Conservation (phyloP, 768 basidiomycete species). For the Austroboletus festivus region DNA sequence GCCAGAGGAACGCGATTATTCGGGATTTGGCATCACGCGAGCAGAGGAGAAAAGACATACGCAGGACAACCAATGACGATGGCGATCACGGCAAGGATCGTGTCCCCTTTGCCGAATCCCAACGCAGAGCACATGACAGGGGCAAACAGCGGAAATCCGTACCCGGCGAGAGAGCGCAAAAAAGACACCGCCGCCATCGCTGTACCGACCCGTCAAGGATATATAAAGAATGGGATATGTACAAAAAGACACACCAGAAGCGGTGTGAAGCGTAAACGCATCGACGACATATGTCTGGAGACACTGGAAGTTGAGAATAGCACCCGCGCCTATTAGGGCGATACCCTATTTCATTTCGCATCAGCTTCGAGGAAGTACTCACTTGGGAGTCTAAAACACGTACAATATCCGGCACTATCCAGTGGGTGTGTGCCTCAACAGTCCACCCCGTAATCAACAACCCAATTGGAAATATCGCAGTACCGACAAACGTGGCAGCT, state of each 20-base stretch:
- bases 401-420: slow-evolving; percentile 72
- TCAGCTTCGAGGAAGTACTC: neutral
- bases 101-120: slow-evolving; percentile 69
- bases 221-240: too few species aligned
- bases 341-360: slow-evolving; percentile 44
- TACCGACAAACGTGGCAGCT: slow-evolving; percentile 61
- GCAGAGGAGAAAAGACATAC: slow-evolving; percentile 9
- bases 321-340: slow-evolving; percentile 50
- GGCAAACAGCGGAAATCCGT: slow-evolving; percentile 77
- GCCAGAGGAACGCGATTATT: neutral
- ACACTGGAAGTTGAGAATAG: slow-evolving; percentile 57
- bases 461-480: slow-evolving; percentile 60
- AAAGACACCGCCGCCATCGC: slow-evolving; percentile 66
- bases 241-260: slow-evolving; percentile 49
- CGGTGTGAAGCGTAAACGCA: slow-evolving; percentile 61
- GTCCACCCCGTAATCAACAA: slow-evolving; percentile 72
- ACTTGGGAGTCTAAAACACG: slow-evolving; percentile 9
- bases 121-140: slow-evolving; percentile 61
- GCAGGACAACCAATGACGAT: slow-evolving; percentile 62
- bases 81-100: slow-evolving; percentile 56
- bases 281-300: slow-evolving; percentile 71
- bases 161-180: slow-evolving; percentile 65
- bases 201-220: slow-evolving; percentile 14
- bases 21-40: too few species aligned
- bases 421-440: slow-evolving; percentile 52